Base-by-base conservation (phyloP, 441 rosid species). In the Croton setiger region DNA sequence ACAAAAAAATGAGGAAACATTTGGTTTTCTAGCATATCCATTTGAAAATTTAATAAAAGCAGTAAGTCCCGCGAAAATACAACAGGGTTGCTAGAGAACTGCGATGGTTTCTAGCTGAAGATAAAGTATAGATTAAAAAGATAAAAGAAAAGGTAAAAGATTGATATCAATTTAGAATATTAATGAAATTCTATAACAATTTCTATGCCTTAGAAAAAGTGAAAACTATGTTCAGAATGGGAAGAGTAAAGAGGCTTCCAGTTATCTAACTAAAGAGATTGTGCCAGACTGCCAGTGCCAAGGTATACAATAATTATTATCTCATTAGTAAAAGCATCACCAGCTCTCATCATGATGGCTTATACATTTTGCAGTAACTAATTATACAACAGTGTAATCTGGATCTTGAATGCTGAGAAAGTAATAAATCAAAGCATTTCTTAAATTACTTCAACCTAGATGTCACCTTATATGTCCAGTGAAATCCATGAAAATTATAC, bases 401-500 rank as follows among this genome's bases (percentile, higher is more conserved):
- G 4, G 11, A 43, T 43, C 17, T 23, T 39, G 27, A 43, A 39
- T 61, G 15, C 35, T 43, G 39, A n/a, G n/a, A n/a, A n/a, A n/a
- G 39, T 36, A 2, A 36, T 2, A 2, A 23, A 61, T 20, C 51
- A 10, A 18, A 4, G 31, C 2, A 60, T 60, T 60, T 39, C n/a
- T n/a, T 44, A 39, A 5, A 63, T 43, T 64, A 18, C 17, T 27
- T 64, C 45, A 33, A 51, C 60, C 49, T 43, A 17, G 10, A 4
- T 44, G 55, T 27, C 43, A 35, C 17, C 15, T 55, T 35, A 15
- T 36, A n/a, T n/a, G n/a, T n/a, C 27, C 23, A 64, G 17, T 13
- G 39, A 70, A 60, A 41, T 21, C 21, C 55, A 58, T 68, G 47
- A 69, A 36, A 21, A 68, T 36, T 45, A 47, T 45, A 43, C n/a